These are phyloP conservation scores for Cicer pinnatifidum DNA, from an alignment of 306 rosid species.

Conservation along the genomic window DNA sequence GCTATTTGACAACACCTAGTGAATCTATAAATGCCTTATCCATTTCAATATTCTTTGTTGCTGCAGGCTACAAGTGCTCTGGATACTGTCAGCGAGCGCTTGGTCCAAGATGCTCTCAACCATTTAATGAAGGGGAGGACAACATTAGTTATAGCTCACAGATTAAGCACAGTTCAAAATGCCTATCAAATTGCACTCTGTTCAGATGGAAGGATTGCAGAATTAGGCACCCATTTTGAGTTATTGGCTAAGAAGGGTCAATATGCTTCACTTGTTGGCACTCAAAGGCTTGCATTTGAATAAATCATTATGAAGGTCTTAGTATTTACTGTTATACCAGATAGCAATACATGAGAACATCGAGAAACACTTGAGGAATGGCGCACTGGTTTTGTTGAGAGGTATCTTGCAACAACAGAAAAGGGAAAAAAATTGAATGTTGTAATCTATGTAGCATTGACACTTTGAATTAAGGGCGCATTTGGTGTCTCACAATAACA, in stretches of 20 bases:
- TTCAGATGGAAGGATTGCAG: conserved; percentile 70
- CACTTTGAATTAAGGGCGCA: too few relatives aligned
- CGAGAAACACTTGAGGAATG: not conserved
- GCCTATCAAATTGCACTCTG: conserved; percentile 87
- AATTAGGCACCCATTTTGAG: conserved; percentile 81
- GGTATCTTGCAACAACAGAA: not conserved
- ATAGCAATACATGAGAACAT: conserved; percentile 20
- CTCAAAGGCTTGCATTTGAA: conserved; percentile 95
- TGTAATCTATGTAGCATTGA: not conserved
- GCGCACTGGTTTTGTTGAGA: not conserved
- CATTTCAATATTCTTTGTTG: conserved; percentile 40
- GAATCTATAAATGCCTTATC: conserved; percentile 9
- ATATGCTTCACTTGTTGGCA: conserved; percentile 81
- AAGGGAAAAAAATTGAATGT: not conserved
- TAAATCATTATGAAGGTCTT: conserved; percentile 41
- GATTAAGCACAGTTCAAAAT: conserved; percentile 88
- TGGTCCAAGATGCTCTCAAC: conserved; percentile 83
- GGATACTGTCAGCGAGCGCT: conserved; percentile 86
- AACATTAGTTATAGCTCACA: conserved; percentile 89
- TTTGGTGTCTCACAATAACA: too few relatives aligned
- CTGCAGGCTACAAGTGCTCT: conserved; percentile 90
- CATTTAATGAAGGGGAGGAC: conserved; percentile 88
- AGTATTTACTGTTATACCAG: conserved; percentile 24
- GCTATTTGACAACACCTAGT: not conserved
- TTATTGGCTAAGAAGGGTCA: conserved; percentile 78